phyloP scores from a whole-genome alignment of 1,139 yeast species.

The Geotrichum restrictum region DNA sequence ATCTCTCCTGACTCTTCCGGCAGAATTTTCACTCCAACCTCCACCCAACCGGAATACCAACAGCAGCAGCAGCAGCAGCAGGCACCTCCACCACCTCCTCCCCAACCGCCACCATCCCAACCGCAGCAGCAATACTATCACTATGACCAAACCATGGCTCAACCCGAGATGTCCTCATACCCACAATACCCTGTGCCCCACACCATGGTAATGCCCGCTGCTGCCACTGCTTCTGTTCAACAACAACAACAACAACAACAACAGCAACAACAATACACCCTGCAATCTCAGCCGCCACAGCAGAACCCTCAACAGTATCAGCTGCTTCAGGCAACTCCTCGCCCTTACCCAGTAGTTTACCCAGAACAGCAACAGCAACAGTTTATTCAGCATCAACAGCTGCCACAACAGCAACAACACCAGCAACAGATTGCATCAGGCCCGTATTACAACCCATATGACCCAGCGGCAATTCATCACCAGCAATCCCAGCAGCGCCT shows the following conservation, averaged over 20 bases:
- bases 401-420: slow-evolving; percentile 1
- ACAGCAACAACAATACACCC: slow-evolving; percentile 6
- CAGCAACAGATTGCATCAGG: slow-evolving; percentile 8
- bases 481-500: slow-evolving; percentile 7
- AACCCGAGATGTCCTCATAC: slow-evolving; percentile 25
- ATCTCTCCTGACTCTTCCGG: slow-evolving; percentile 11
- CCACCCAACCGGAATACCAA: slow-evolving; percentile 5
- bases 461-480: slow-evolving; percentile 9
- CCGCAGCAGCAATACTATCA: slow-evolving; percentile 15
- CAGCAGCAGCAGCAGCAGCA: neutral
- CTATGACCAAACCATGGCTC: slow-evolving; percentile 4
- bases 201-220: slow-evolving; percentile 19
- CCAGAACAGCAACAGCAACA: slow-evolving; percentile 13
- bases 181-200: slow-evolving; percentile 33
- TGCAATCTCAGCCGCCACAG: slow-evolving; percentile 5
- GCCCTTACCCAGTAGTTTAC: slow-evolving; percentile 11
- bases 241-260: slow-evolving; percentile 18
- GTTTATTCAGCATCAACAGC: neutral
- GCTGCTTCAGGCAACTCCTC: slow-evolving; percentile 15
- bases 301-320: slow-evolving; percentile 4
- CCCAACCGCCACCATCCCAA: slow-evolving; percentile 19
- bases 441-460: slow-evolving; percentile 7
- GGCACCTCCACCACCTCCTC: slow-evolving; percentile 4
- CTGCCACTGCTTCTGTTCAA: slow-evolving; percentile 16
- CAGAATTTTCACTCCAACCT: slow-evolving; percentile 6